Evolutionary conservation across 805 yeast genomes (phyloP).

Genomic region (Starmera amethionina): DNA sequence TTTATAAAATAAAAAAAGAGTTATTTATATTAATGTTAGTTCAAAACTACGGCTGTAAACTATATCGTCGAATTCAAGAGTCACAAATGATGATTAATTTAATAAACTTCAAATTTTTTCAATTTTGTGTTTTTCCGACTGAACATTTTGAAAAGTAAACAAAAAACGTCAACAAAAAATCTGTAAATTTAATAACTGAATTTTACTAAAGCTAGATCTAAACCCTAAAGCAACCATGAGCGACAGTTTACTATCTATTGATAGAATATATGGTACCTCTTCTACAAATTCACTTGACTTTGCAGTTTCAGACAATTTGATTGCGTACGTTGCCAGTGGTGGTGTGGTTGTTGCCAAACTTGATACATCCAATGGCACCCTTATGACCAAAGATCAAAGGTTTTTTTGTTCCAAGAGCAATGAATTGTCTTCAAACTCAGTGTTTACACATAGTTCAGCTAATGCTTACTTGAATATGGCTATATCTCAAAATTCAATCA

Average conservation of each 20-base stretch:
- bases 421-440: conserved; percentile 2
- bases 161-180: too few relatives aligned
- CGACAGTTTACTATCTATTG: conserved; percentile 5
- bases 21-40: too few relatives aligned
- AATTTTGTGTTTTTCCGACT: too few relatives aligned
- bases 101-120: too few relatives aligned
- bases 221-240: background rate
- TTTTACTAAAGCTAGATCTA: too few relatives aligned
- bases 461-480: conserved; percentile 1
- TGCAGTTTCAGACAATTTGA: conserved; percentile 25
- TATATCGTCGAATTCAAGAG: too few relatives aligned
- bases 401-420: conserved; percentile 41
- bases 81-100: too few relatives aligned
- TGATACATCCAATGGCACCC: conserved; percentile 10
- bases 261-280: conserved; percentile 37
- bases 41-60: too few relatives aligned
- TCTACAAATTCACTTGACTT: conserved; percentile 32
- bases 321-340: conserved; percentile 51
- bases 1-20: too few relatives aligned
- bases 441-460: background rate
- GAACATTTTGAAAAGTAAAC: too few relatives aligned
- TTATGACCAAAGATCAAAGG: conserved; percentile 24
- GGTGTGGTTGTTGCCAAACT: conserved; percentile 44
- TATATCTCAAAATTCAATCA: background rate
- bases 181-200: too few relatives aligned